A percentile compares a stretch with the other conserved stretches of the same genome.
These are phyloP conservation scores for Gliomastix tumulicola DNA, from an alignment of 2,329 filamentous ascomycete genomes.

Conservation along the genomic window DNA sequence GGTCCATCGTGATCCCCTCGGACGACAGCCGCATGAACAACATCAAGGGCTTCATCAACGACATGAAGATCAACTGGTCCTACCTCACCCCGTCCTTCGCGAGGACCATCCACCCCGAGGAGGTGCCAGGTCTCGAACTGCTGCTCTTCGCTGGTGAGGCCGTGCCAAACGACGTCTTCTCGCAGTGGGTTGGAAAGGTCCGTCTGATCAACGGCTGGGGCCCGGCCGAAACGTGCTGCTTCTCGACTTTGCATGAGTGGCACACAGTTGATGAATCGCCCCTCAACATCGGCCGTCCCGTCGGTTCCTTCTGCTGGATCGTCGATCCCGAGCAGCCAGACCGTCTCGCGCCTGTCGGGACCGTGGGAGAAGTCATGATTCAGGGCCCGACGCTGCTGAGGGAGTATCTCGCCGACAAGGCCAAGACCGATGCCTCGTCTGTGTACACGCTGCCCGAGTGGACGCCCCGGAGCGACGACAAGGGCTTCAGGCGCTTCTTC, in stretches of 20 bases:
- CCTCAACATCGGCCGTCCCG: conserved; percentile 3
- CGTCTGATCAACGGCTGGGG: conserved; percentile 8
- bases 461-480: neutral
- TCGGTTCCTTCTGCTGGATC: conserved; percentile 7
- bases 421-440: neutral
- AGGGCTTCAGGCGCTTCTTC: neutral
- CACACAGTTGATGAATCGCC: neutral
- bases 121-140: conserved; percentile 1
- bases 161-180: conserved; percentile 5
- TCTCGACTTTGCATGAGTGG: conserved; percentile 4
- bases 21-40: neutral
- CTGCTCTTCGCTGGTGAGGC: conserved; percentile 9
- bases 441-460: neutral
- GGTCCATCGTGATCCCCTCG: neutral
- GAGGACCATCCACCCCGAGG: conserved; percentile 1
- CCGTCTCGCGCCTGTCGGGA: conserved; percentile 5
- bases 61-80: neutral
- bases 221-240: conserved; percentile 7
- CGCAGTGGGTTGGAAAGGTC: conserved; percentile 8
- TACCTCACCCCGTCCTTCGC: conserved; percentile 1
- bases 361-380: conserved; percentile 7
- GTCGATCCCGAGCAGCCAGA: conserved; percentile 5
- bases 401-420: conserved; percentile 35
- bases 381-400: conserved; percentile 29
- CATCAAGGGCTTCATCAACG: neutral